A percentile compares a stretch with the other conserved stretches of the same genome.
phyloP scores from a whole-genome alignment of 1,139 yeast species.

The Protomyces arabidopsidicola region DNA sequence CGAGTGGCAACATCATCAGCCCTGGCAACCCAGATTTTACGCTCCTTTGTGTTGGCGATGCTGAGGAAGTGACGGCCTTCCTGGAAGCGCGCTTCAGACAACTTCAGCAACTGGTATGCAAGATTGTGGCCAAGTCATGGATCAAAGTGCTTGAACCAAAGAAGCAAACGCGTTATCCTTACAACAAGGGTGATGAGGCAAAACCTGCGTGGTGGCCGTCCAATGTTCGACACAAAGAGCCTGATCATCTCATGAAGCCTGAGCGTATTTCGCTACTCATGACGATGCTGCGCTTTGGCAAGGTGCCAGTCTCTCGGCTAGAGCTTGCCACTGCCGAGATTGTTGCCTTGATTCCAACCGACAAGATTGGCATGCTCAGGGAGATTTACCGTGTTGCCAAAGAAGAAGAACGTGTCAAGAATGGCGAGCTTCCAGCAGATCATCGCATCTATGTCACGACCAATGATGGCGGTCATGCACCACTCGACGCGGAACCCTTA shows the following conservation, averaged over 20 bases:
- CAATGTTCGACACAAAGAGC: conserved; percentile 58
- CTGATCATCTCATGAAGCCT: conserved; percentile 58
- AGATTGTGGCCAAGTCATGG: conserved; percentile 62
- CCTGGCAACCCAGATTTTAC: conserved; percentile 29
- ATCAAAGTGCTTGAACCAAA: conserved; percentile 60
- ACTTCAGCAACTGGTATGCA: conserved; percentile 57
- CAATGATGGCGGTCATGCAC: neutral
- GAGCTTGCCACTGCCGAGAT: conserved; percentile 34
- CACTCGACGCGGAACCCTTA: neutral
- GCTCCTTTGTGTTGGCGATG: conserved; percentile 28
- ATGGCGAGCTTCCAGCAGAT: conserved; percentile 6
- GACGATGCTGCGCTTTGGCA: conserved; percentile 42
- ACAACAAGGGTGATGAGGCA: conserved; percentile 48
- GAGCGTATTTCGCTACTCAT: conserved; percentile 53
- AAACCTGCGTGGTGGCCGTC: conserved; percentile 73
- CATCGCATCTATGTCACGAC: conserved; percentile 22
- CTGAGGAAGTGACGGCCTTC: conserved; percentile 29
- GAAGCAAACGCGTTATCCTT: conserved; percentile 62
- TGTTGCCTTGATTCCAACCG: conserved; percentile 30
- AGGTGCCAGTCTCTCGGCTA: conserved; percentile 38
- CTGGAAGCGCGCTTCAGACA: conserved; percentile 32
- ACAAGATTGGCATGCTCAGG: conserved; percentile 35
- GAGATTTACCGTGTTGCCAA: conserved; percentile 39
- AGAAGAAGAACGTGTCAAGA: conserved; percentile 31
- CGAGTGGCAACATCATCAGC: conserved; percentile 30